Evolutionary conservation across 371 early-diverging fungal species (phyloP).

Genomic region (Caulochytrium protostelioides): DNA sequence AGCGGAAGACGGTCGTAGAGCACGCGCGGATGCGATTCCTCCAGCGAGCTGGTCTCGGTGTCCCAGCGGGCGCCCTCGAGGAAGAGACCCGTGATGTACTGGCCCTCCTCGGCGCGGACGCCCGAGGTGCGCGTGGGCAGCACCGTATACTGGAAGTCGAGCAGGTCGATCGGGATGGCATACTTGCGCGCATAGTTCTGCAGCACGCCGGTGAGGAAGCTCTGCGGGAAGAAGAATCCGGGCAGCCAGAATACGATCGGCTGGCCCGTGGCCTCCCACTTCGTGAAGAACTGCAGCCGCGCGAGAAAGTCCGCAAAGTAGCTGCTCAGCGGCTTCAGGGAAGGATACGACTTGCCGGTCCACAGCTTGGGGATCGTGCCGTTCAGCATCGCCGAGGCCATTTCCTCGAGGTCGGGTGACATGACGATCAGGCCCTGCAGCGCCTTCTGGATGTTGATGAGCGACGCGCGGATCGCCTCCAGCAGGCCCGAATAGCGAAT

Average conservation of each 20-base stretch:
- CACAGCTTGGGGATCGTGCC: slow-evolving; percentile 25
- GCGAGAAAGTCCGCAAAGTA: slow-evolving; percentile 23
- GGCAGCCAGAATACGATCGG: slow-evolving; percentile 33
- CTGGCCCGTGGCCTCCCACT: slow-evolving; percentile 24
- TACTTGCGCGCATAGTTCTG: slow-evolving; percentile 33
- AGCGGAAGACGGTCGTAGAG: slow-evolving; percentile 26
- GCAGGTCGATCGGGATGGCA: slow-evolving; percentile 26
- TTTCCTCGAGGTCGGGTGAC: slow-evolving; percentile 29
- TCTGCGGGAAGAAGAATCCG: slow-evolving; percentile 31
- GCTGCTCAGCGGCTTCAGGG: slow-evolving; percentile 24
- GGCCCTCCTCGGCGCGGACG: slow-evolving; percentile 28
- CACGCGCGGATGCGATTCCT: slow-evolving; percentile 20
- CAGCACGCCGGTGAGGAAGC: slow-evolving; percentile 24
- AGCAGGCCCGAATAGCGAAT: slow-evolving; percentile 22
- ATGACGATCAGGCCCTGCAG: slow-evolving; percentile 32
- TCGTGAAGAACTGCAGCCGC: slow-evolving; percentile 19
- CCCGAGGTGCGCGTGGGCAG: slow-evolving; percentile 21
- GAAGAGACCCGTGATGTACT: slow-evolving; percentile 24
- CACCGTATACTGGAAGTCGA: slow-evolving; percentile 20
- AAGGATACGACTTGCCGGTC: slow-evolving; percentile 26
- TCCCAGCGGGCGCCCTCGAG: slow-evolving; percentile 34
- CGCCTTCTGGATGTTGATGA: slow-evolving; percentile 29
- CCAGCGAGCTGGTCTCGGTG: slow-evolving; percentile 16
- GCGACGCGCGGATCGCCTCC: slow-evolving; percentile 21
- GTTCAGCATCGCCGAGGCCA: slow-evolving; percentile 19